Evolutionary conservation across 331 rosid species (phyloP), one percentile per base, ranked within the genome.

Genomic region (Malus hybrid): DNA sequence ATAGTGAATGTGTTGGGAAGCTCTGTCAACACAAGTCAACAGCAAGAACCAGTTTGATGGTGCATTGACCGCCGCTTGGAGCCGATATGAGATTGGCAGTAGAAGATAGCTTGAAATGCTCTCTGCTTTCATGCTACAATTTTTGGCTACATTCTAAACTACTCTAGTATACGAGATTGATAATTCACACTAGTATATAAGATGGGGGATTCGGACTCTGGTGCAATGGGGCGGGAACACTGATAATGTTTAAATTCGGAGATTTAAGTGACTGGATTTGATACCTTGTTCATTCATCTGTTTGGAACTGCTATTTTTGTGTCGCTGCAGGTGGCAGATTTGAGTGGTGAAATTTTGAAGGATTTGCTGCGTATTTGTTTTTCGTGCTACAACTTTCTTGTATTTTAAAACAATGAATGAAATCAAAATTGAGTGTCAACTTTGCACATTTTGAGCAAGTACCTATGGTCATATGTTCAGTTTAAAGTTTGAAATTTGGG

Each of bases 11-110:
- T 57, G 29, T 57, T 8, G 24, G 24, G 63, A 42, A 76, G 79
- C 83, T 74, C 71, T 32, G 62, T 60, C 48, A 14, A 16, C 12
- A 74, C 52, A 73, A 74, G 79, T 80, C 79, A 80, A 80, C 83
- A 69, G 79, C 79, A 57, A 69, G 62, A 58, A 68, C 76, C 80
- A 13, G 8, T 20, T 63, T 63, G 5, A 42, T 75, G 80, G 84
- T 75, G 77, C 77, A 76, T 75, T 70, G 80, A 75, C 80, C 63
- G 83, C 83, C 83, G 83, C 80, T 80, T 75, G 68, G 83, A 75
- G 80, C 80, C 83, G 1, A 80, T 16, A 36, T 28, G 55, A 10
- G 3, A 9, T 63, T 18, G 77, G 69, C 77, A n/a, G 55, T 75
- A 56, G 76, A 80, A 75, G 80, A 70, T 75, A 69, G 80, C 77